Conservation (phyloP, 2,329 filamentous ascomycete species). For the Ascochyta clinopodiicola region DNA sequence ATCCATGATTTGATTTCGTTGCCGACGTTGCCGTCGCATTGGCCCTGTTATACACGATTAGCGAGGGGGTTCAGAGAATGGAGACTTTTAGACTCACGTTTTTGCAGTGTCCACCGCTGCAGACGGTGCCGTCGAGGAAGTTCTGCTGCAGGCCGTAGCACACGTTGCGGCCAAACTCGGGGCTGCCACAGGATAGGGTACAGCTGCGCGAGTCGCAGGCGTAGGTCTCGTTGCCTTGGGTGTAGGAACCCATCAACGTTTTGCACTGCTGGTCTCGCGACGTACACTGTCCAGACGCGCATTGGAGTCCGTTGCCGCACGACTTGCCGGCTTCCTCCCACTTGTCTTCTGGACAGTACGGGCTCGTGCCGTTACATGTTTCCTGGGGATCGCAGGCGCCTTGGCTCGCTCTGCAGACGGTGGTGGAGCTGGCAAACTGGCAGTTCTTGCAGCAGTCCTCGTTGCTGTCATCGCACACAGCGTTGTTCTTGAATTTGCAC, state of each 20-base stretch:
- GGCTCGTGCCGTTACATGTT: constrained; percentile 74
- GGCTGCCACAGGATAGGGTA: constrained; percentile 75
- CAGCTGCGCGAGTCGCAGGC: constrained; percentile 79
- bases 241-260: constrained; percentile 78
- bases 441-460: constrained; percentile 82
- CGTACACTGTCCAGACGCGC: constrained; percentile 93
- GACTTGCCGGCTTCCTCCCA: constrained; percentile 71
- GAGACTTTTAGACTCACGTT: constrained; percentile 60
- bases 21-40: constrained; percentile 74
- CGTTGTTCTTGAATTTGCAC: constrained; percentile 78
- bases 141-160: constrained; percentile 86
- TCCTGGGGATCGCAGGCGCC: constrained; percentile 87
- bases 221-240: constrained; percentile 76
- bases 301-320: constrained; percentile 77
- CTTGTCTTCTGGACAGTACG: constrained; percentile 76
- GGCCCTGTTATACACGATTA: constrained; percentile 58
- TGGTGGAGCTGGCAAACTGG: constrained; percentile 69
- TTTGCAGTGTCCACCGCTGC: constrained; percentile 76
- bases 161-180: constrained; percentile 67
- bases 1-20: constrained; percentile 80
- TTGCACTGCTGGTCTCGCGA: constrained; percentile 89
- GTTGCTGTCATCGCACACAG: constrained; percentile 84
- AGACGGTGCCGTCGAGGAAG: constrained; percentile 90
- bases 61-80: not conserved
- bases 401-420: constrained; percentile 80